Base-by-base conservation (phyloP, 2,329 filamentous ascomycete species). In the Beauveria australis region DNA sequence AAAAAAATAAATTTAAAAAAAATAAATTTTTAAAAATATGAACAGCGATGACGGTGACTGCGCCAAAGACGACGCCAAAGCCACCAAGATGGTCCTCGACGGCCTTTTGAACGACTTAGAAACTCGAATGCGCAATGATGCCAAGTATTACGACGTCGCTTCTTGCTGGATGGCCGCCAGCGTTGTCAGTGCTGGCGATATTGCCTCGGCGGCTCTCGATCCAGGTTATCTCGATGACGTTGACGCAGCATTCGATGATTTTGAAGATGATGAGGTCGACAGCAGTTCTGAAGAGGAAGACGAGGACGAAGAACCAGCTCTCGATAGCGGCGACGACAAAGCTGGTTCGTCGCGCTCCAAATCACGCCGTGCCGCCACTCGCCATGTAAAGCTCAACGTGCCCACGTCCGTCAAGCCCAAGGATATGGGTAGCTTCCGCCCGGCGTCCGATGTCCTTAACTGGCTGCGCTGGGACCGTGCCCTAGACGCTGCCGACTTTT, bases 401-500 rank as follows among this genome's bases (percentile, higher is more conserved):
- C 56, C 61, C 30, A 65, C 62, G 33, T 61, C 66, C 44, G 40
- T 61, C 52, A 66, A 74, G 64, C 61, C 71, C 69, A 56, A 71
- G 62, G 61, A 74, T 16, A 60, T 70, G 72, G 64, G 75, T 67
- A 83, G 80, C 65, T 76, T 87, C 62, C 79, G 84, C 30, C 78
- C 81, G 1, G 82, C 83, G 14, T 71, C 77, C 16, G 84, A 87
- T 65, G 81, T 85, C 12, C 77, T 87, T 60, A 83, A 80, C 64
- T 76, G 84, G 18, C 73, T 87, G 52, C 80, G 82, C 22, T 86
- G 84, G 83, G 83, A 87, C 64, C 71, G 76, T n/a, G 71, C 69
- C 19, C 73, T 84, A 46, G 77, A 85, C 64, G 74, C 76, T 52
- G 70, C 70, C 22, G 79, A 85, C 63, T 85, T 79, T 64, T 86